Evolutionary conservation across 73 alveolate genomes (phyloP).

Genomic region (Uronychia binucleata): DNA sequence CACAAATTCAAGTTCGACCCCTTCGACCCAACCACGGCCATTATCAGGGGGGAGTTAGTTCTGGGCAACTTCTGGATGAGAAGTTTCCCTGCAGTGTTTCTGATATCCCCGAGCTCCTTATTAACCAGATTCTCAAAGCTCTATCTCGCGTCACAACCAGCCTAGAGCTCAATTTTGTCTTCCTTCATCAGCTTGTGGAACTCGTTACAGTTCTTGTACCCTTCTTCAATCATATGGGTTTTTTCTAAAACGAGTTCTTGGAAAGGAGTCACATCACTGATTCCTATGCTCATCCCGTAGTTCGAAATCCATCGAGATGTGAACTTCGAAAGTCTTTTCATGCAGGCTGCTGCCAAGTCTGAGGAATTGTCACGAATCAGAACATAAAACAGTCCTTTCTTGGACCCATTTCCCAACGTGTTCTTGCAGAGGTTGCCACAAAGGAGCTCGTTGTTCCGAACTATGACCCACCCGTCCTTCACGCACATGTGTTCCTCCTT

Average conservation of each 20-base stretch:
- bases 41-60: conserved; percentile 90
- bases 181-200: conserved; percentile 68
- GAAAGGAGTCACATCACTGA: conserved; percentile 95
- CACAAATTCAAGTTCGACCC: conserved; percentile 96
- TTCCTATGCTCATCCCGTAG: conserved; percentile 98
- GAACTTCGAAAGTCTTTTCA: conserved; percentile 98
- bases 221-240: conserved; percentile 62
- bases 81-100: conserved; percentile 80
- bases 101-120: conserved; percentile 67
- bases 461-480: conserved; percentile 98
- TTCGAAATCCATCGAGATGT: conserved; percentile 97
- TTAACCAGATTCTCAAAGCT: conserved; percentile 86
- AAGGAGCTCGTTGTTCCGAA: conserved; percentile 92
- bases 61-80: conserved; percentile 52
- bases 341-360: conserved; percentile 92
- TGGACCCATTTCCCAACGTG: conserved; percentile 93
- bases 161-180: conserved; percentile 79
- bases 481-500: conserved; percentile 93
- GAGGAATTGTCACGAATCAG: conserved; percentile 90
- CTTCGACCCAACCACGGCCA: conserved; percentile 99
- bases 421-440: conserved; percentile 98
- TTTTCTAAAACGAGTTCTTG: conserved; percentile 68
- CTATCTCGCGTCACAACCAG: conserved; percentile 96
- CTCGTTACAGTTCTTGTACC: conserved; percentile 73
- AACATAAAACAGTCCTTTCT: conserved; percentile 89